Conservation (phyloP, 2,329 filamentous ascomycete species). For the Arthroderma sp. region DNA sequence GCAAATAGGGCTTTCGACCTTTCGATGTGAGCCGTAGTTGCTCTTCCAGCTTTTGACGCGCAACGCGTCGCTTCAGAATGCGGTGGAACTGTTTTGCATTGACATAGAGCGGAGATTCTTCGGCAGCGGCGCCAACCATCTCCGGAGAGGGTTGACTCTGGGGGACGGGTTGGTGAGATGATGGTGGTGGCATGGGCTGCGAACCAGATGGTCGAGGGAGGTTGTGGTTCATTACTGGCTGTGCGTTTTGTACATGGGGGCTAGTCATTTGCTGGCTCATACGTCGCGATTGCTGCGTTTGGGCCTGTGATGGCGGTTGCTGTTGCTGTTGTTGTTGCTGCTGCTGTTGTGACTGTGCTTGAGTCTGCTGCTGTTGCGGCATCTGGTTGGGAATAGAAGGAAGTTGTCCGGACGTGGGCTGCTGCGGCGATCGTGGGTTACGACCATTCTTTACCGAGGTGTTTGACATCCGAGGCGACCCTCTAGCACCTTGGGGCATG, state of each 20-base stretch:
- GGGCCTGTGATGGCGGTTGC: slow-evolving; percentile 19
- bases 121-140: slow-evolving; percentile 55
- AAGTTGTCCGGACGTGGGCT: slow-evolving; percentile 48
- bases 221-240: slow-evolving; percentile 60
- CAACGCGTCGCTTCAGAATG: slow-evolving; percentile 86
- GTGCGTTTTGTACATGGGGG: slow-evolving; percentile 48
- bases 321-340: slow-evolving; percentile 36
- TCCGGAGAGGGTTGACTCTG: slow-evolving; percentile 66
- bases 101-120: slow-evolving; percentile 92
- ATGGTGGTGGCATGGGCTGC: slow-evolving; percentile 36
- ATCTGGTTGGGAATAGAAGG: slow-evolving; percentile 26
- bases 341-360: slow-evolving; percentile 17
- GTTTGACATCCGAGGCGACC: slow-evolving; percentile 64
- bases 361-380: slow-evolving; percentile 16
- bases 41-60: slow-evolving; percentile 86
- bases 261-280: slow-evolving; percentile 54
- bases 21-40: slow-evolving; percentile 84
- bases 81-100: slow-evolving; percentile 98
- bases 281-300: slow-evolving; percentile 40
- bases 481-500: slow-evolving; percentile 41
- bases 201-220: slow-evolving; percentile 40
- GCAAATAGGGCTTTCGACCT: slow-evolving; percentile 88
- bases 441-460: slow-evolving; percentile 59
- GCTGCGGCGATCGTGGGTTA: slow-evolving; percentile 61
- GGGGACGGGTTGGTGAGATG: slow-evolving; percentile 47